A percentile compares a stretch with the other conserved stretches of the same genome.
phyloP scores from a whole-genome alignment of 768 basidiomycete genomes.

The Artomyces pyxidatus region DNA sequence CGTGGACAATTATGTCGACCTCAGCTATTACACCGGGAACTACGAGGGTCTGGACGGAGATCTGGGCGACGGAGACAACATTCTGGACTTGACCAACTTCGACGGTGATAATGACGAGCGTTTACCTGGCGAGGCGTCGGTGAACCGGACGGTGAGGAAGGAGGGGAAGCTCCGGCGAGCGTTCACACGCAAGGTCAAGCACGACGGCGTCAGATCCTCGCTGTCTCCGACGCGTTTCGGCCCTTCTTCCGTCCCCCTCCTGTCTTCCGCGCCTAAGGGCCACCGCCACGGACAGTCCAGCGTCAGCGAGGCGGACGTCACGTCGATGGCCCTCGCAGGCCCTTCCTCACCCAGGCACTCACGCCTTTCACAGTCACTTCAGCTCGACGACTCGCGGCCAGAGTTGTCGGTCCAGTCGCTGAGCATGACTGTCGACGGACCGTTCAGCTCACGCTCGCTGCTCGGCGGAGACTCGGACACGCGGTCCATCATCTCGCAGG shows the following conservation, averaged over 20 bases:
- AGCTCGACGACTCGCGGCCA: not conserved
- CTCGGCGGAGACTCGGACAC: not conserved
- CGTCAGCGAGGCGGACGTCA: not conserved
- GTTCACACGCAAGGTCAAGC: slow-evolving; percentile 27
- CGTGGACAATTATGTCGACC: slow-evolving; percentile 29
- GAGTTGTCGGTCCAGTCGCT: not conserved
- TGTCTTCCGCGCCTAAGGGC: not conserved
- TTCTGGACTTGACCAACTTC: slow-evolving; percentile 67
- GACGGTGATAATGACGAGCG: slow-evolving; percentile 63
- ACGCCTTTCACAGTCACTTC: not conserved
- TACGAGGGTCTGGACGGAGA: slow-evolving; percentile 27
- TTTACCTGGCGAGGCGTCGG: slow-evolving; percentile 45
- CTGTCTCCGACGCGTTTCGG: not conserved
- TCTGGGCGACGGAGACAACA: slow-evolving; percentile 37
- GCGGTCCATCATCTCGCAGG: slow-evolving; percentile 3
- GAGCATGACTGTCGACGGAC: not conserved
- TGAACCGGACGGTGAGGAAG: slow-evolving; percentile 46
- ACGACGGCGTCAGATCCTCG: not conserved
- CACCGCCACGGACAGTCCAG: not conserved
- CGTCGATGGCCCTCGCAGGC: not conserved
- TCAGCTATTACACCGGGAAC: slow-evolving; percentile 34
- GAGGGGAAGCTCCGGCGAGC: slow-evolving; percentile 55
- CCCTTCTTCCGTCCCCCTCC: not conserved
- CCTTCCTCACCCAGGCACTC: not conserved
- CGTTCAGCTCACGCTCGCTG: not conserved